These are phyloP conservation scores for Stylonectria norvegica DNA, from an alignment of 2,329 filamentous ascomycete genomes.

Conservation along the genomic window DNA sequence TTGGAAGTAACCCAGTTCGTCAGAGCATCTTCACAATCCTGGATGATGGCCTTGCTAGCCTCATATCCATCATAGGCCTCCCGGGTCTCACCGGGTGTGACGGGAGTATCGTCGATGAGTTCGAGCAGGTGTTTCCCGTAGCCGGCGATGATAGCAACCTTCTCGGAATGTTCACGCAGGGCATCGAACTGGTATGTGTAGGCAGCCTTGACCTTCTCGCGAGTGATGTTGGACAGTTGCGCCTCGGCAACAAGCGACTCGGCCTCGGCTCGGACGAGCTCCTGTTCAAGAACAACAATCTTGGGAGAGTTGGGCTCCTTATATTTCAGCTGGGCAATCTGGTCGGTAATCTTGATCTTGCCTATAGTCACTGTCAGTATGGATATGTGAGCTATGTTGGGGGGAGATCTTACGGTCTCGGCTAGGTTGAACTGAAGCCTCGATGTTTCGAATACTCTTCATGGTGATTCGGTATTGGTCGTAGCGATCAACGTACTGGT, in stretches of 20 bases:
- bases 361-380: conserved; percentile 46
- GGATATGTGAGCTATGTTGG: neutral
- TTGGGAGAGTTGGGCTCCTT: conserved; percentile 98
- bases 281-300: conserved; percentile 96
- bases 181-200: conserved; percentile 99
- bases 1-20: conserved; percentile 96
- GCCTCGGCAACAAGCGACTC: conserved; percentile 98
- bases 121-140: conserved; percentile 98
- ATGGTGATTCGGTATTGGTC: conserved; percentile 99
- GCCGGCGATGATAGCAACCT: conserved; percentile 94
- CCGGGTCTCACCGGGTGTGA: conserved; percentile 94
- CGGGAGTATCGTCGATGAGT: conserved; percentile 91
- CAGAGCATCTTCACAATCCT: conserved; percentile 95
- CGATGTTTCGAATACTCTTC: conserved; percentile 99
- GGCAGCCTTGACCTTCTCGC: conserved; percentile 97
- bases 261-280: conserved; percentile 95
- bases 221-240: conserved; percentile 97
- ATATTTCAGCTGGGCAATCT: conserved; percentile 98
- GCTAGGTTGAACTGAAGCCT: conserved; percentile 96
- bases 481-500: conserved; percentile 97
- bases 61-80: conserved; percentile 97
- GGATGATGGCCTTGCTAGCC: conserved; percentile 97
- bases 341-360: conserved; percentile 98
- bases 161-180: conserved; percentile 94
- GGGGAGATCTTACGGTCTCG: conserved; percentile 72